Conservation (phyloP, 2,329 filamentous ascomycete genomes). For the Arthrobotrys sinensis region DNA sequence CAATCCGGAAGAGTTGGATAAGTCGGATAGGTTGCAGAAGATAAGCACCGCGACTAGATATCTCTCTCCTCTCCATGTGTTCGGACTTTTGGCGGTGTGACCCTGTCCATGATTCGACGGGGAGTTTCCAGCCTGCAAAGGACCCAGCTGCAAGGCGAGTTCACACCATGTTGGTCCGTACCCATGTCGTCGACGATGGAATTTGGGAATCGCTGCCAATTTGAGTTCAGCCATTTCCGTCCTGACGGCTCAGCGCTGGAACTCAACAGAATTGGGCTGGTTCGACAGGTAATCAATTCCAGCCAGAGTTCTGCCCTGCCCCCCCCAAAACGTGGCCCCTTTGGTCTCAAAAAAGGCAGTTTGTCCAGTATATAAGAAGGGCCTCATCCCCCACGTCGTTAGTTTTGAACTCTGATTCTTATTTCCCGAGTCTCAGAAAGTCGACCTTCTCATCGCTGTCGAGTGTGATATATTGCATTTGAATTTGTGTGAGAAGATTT, state of each 20-base stretch:
- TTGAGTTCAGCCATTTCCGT: conserved; percentile 61
- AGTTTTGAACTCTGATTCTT: conserved; percentile 40
- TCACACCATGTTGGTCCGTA: conserved; percentile 39
- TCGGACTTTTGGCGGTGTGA: conserved; percentile 54
- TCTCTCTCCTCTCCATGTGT: conserved; percentile 19
- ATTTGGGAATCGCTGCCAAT: conserved; percentile 57
- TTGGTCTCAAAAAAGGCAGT: conserved; percentile 32
- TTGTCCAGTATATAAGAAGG: conserved; percentile 57
- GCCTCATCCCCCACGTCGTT: conserved; percentile 50
- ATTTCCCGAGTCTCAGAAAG: conserved; percentile 57
- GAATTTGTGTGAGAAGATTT: conserved; percentile 54
- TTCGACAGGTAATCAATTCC: conserved; percentile 46
- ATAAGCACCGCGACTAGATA: conserved; percentile 46
- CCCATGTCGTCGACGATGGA: conserved; percentile 56
- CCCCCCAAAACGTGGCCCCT: conserved; percentile 55
- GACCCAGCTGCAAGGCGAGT: conserved; percentile 36
- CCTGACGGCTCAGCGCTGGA: conserved; percentile 40
- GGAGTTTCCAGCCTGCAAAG: conserved; percentile 48
- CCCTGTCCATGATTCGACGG: conserved; percentile 51
- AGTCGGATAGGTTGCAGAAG: conserved; percentile 22
- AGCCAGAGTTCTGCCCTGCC: conserved; percentile 49
- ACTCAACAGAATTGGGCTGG: conserved; percentile 55
- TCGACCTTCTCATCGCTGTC: conserved; percentile 54
- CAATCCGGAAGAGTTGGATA: conserved; percentile 50
- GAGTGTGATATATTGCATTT: conserved; percentile 52